Percentiles rank a stretch among this genome's conserved stretches.
Evolutionary conservation across 2,329 filamentous ascomycete genomes (phyloP).

Genomic region (Xylaria sp.): DNA sequence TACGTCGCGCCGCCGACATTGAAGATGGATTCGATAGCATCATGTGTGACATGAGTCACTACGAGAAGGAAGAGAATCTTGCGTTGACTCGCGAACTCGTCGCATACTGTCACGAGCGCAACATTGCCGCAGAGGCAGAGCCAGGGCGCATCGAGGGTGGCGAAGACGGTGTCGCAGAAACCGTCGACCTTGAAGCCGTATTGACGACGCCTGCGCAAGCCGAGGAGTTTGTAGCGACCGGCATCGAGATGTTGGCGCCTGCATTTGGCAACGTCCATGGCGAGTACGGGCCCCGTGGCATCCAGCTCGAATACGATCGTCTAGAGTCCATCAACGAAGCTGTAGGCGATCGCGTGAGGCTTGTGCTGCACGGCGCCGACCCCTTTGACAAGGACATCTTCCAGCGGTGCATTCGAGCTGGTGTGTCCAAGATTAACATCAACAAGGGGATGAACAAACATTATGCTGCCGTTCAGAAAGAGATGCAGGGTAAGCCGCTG

Average conservation of each 20-base stretch:
- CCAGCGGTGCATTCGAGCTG: conserved; percentile 39
- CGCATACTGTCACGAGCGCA: conserved; percentile 56
- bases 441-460: conserved; percentile 49
- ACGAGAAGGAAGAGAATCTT: conserved; percentile 66
- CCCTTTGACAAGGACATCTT: conserved; percentile 44
- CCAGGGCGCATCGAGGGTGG: conserved; percentile 62
- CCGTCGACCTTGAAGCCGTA: conserved; percentile 37
- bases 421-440: conserved; percentile 47
- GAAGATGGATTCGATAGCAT: conserved; percentile 60
- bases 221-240: conserved; percentile 58
- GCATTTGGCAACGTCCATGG: conserved; percentile 67
- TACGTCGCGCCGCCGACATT: conserved; percentile 55
- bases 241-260: conserved; percentile 63
- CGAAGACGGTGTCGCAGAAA: conserved; percentile 63
- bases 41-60: conserved; percentile 73
- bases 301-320: conserved; percentile 35
- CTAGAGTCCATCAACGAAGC: conserved; percentile 35
- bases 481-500: conserved; percentile 43
- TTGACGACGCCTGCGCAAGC: conserved; percentile 61
- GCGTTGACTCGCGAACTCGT: conserved; percentile 58
- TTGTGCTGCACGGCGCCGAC: conserved; percentile 46
- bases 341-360: conserved; percentile 41
- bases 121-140: conserved; percentile 66
- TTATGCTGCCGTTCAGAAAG: conserved; percentile 40
- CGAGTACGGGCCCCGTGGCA: conserved; percentile 50